Evolutionary conservation across 2,329 filamentous ascomycete genomes (phyloP), one percentile per base, ranked within the genome.

Genomic region (Sarocladiaceae sp.): DNA sequence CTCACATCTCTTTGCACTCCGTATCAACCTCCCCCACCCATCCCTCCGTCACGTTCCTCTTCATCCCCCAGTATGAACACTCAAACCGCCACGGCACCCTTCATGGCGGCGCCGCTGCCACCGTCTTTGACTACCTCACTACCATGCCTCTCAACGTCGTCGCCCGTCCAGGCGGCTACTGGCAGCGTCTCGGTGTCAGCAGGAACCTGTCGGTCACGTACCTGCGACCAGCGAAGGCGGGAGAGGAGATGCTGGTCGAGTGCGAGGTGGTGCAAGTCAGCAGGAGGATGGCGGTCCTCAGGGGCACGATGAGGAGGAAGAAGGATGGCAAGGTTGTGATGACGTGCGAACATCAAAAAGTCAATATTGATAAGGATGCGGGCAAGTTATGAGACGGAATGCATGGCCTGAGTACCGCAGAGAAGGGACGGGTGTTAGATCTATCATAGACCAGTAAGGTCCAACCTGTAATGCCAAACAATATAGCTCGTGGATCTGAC

Each of bases 121-220:
- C 82, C 0, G 62, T 88, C 3, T 82, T 87, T 51, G 85, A 88
- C 62, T 65, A 76, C 46, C 72, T 77, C 52, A 86, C 84, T 0
- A 78, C 77, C 3, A 58, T 78, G 15, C 68, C 78, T 3, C 60
- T 87, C 11, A 61, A 72, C 9, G 69, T 81, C 29, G 59, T 83
- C 43, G 72, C 73, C 34, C 65, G 65, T 18, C 76, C 75, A 0
- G 40, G 40, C 16, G 82, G 80, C 5, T 78, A 73, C 58, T 85
- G 83, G 75, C 64, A 70, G 45, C 66, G 64, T 31, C 69, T 81
- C 19, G 83, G 83, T 29, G 82, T 88, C 20, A 80, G 70, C 55
- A 73, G 83, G 47, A 81, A 77, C 20, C 67, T 88, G 44, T 79
- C 74, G 53, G 72, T 83, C 33, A 85, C 80, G 0, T 88, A 85